Percentiles rank a stretch among this genome's conserved stretches.
These are phyloP conservation scores for Wickerhamiella cacticola DNA, from an alignment of 805 yeast species.

Conservation along the genomic window DNA sequence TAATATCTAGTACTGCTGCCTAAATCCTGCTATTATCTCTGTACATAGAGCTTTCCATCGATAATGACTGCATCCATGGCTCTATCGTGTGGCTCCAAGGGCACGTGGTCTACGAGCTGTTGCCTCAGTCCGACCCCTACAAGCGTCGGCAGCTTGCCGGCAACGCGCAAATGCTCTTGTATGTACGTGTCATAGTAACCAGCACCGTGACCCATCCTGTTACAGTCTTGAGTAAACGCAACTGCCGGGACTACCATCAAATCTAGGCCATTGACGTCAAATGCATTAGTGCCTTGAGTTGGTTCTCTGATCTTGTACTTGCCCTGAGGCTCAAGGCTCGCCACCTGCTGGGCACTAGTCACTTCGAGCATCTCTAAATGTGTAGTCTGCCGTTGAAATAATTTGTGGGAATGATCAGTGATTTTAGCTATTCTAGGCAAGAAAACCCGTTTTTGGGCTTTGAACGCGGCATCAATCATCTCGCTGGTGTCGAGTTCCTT, in stretches of 20 bases:
- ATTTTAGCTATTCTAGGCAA: slow-evolving; percentile 41
- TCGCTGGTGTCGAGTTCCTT: slow-evolving; percentile 50
- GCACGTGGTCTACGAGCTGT: slow-evolving; percentile 45
- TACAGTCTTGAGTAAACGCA: slow-evolving; percentile 46
- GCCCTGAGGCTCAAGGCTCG: slow-evolving; percentile 50
- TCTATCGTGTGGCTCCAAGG: slow-evolving; percentile 55
- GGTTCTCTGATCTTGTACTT: slow-evolving; percentile 63
- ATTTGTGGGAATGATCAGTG: slow-evolving; percentile 31
- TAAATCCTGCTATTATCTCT: not conserved
- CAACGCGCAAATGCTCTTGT: slow-evolving; percentile 27
- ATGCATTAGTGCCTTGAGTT: slow-evolving; percentile 20
- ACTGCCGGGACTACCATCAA: slow-evolving; percentile 75
- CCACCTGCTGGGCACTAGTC: slow-evolving; percentile 33
- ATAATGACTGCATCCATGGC: slow-evolving; percentile 43
- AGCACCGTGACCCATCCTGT: slow-evolving; percentile 81
- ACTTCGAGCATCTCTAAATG: slow-evolving; percentile 49
- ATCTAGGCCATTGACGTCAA: slow-evolving; percentile 40
- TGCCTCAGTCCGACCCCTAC: slow-evolving; percentile 56
- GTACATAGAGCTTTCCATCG: slow-evolving; percentile 22
- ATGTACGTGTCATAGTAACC: slow-evolving; percentile 82
- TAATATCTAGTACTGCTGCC: slow-evolving; percentile 39
- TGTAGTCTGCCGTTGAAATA: slow-evolving; percentile 27
- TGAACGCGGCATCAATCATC: slow-evolving; percentile 43
- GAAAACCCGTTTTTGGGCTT: slow-evolving; percentile 34
- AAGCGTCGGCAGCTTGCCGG: slow-evolving; percentile 20